Percentiles rank a stretch among this genome's conserved stretches.
These are phyloP conservation scores for Vaccinium corymbosum DNA, from an alignment of 148 eudicot genomes.

Conservation along the genomic window DNA sequence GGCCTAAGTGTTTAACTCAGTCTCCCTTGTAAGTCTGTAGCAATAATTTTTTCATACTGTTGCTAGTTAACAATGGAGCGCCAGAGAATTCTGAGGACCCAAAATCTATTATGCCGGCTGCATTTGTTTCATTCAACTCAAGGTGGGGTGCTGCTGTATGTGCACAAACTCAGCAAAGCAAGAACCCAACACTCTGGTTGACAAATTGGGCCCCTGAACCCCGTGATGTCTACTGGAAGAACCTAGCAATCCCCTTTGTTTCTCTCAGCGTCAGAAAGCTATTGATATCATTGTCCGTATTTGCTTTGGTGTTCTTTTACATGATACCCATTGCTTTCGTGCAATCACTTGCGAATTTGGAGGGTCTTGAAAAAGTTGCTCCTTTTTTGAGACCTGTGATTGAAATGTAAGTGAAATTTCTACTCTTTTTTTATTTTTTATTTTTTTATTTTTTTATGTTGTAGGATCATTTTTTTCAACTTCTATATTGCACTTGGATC, in stretches of 20 bases:
- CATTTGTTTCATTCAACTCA: slow-evolving; percentile 94
- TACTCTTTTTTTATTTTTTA: too few relatives aligned
- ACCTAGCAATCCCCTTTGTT: slow-evolving; percentile 79
- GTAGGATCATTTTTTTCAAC: neutral
- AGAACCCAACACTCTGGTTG: slow-evolving; percentile 79
- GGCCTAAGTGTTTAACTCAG: neutral
- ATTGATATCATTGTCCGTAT: slow-evolving; percentile 59
- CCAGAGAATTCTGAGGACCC: slow-evolving; percentile 66
- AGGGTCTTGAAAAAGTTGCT: slow-evolving; percentile 77
- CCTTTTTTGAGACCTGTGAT: slow-evolving; percentile 79
- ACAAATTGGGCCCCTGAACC: slow-evolving; percentile 99
- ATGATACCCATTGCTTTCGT: slow-evolving; percentile 98
- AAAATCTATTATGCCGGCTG: slow-evolving; percentile 57
- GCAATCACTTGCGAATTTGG: slow-evolving; percentile 97
- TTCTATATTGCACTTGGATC: too few relatives aligned
- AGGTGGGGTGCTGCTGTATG: slow-evolving; percentile 97
- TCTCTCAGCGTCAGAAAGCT: slow-evolving; percentile 72
- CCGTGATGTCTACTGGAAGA: slow-evolving; percentile 89
- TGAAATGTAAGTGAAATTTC: slow-evolving; percentile 55
- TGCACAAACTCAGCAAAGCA: slow-evolving; percentile 94
- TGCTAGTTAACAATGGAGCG: slow-evolving; percentile 77
- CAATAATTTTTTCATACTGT: neutral
- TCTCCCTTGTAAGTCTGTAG: neutral
- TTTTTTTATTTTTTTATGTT: neutral
- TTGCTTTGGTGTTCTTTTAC: slow-evolving; percentile 85